Percentiles rank a stretch among this genome's conserved stretches.
Evolutionary conservation across 2,329 filamentous ascomycete genomes (phyloP).

Genomic region (Xylariaceae sp.): DNA sequence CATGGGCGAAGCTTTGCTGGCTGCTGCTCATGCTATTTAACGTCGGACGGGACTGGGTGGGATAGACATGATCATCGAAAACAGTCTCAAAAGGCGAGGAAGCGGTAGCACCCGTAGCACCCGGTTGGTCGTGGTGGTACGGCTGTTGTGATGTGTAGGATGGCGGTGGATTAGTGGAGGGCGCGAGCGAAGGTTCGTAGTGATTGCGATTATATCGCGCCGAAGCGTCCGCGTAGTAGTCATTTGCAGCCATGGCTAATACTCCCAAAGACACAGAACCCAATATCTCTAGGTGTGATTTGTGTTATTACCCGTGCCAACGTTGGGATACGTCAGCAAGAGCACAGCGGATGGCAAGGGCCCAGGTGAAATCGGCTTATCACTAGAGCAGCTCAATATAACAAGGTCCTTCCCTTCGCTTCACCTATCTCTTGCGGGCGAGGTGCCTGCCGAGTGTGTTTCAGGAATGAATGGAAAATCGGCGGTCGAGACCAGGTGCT

Average conservation of each 20-base stretch:
- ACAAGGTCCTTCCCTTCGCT: too few species aligned
- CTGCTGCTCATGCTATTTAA: constrained; percentile 42
- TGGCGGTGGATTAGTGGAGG: constrained; percentile 51
- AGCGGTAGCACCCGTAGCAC: constrained; percentile 37
- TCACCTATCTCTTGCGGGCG: too few species aligned
- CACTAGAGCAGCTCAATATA: too few species aligned
- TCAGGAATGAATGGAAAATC: too few species aligned
- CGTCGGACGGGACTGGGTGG: constrained; percentile 47
- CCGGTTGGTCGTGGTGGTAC: constrained; percentile 38
- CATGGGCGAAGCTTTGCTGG: constrained; percentile 54
- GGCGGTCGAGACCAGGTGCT: too few species aligned
- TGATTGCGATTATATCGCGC: constrained; percentile 46
- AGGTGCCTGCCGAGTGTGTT: too few species aligned
- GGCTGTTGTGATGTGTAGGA: constrained; percentile 46
- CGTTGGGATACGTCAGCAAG: too few species aligned
- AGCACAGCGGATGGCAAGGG: too few species aligned
- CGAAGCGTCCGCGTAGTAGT: constrained; percentile 64
- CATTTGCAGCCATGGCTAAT: constrained; percentile 65
- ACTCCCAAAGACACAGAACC: too few species aligned
- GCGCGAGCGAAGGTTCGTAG: constrained; percentile 47
- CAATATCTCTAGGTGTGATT: too few species aligned
- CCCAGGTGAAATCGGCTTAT: too few species aligned
- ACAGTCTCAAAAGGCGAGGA: constrained; percentile 68
- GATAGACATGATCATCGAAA: constrained; percentile 72
- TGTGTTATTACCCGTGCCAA: too few species aligned